Conservation (phyloP, 2,329 filamentous ascomycete genomes). For the Cladosporium sp. region DNA sequence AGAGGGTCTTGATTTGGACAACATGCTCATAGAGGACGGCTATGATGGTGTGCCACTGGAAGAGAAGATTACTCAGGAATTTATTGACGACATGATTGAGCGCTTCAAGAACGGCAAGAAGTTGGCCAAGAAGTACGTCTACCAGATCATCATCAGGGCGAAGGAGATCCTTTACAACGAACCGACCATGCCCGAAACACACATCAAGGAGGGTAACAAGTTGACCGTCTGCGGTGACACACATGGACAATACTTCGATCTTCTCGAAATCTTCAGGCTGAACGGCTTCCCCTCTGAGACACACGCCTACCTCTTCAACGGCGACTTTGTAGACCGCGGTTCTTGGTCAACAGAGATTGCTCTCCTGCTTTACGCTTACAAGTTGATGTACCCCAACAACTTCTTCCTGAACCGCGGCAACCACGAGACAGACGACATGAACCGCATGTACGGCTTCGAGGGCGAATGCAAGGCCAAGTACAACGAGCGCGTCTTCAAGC, state of each 20-base stretch:
- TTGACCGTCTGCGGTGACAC: constrained; percentile 97
- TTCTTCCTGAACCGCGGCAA: constrained; percentile 97
- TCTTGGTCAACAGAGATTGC: constrained; percentile 99
- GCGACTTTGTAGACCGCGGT: constrained; percentile 95
- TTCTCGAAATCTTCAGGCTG: constrained; percentile 90
- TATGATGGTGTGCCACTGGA: constrained; percentile 82
- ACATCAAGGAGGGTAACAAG: constrained; percentile 69
- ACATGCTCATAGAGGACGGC: constrained; percentile 72
- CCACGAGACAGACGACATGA: constrained; percentile 99
- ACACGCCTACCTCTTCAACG: constrained; percentile 96
- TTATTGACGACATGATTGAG: constrained; percentile 95
- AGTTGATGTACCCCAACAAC: constrained; percentile 76
- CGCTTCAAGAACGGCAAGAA: constrained; percentile 95
- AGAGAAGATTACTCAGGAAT: constrained; percentile 88
- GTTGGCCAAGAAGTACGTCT: constrained; percentile 93
- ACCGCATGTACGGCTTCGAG: constrained; percentile 96
- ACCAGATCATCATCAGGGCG: constrained; percentile 88
- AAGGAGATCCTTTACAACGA: constrained; percentile 88
- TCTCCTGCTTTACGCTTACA: constrained; percentile 89
- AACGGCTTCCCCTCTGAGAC: constrained; percentile 81
- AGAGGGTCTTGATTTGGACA: constrained; percentile 81
- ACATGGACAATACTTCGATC: constrained; percentile 95
- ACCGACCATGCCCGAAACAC: constrained; percentile 93
- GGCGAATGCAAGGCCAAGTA: constrained; percentile 98
- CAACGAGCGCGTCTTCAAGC: constrained; percentile 89